These are phyloP conservation scores for Colletotrichum liriopes DNA, from an alignment of 2,329 filamentous ascomycete genomes.

Conservation along the genomic window DNA sequence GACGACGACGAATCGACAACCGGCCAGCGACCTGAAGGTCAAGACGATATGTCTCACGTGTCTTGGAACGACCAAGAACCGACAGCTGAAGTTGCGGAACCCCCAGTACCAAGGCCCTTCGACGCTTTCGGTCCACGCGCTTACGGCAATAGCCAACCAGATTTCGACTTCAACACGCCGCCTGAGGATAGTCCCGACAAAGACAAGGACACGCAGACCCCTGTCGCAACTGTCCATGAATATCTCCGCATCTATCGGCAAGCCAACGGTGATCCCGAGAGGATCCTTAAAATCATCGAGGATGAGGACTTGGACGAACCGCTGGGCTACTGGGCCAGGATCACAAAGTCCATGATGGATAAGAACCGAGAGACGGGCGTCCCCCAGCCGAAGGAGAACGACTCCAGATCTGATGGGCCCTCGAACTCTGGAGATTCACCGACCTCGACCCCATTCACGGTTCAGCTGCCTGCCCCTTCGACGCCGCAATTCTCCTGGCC, in stretches of 20 bases:
- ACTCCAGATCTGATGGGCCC: constrained; percentile 13
- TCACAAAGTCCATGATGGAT: constrained; percentile 56
- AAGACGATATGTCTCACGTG: constrained; percentile 22
- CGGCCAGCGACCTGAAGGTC: not conserved
- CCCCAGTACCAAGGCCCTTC: not conserved
- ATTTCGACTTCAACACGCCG: constrained; percentile 37
- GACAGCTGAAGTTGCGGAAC: constrained; percentile 4
- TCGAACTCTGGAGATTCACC: constrained; percentile 19
- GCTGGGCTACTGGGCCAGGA: constrained; percentile 72
- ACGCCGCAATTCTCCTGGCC: constrained; percentile 43
- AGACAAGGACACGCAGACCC: constrained; percentile 23
- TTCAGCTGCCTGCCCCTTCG: constrained; percentile 41
- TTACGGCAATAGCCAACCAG: not conserved
- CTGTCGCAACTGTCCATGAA: constrained; percentile 55
- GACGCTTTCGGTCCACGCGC: constrained; percentile 18
- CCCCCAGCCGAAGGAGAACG: constrained; percentile 22
- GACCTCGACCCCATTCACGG: not conserved
- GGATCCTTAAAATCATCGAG: constrained; percentile 73
- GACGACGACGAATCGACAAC: constrained; percentile 27
- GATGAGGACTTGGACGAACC: constrained; percentile 72
- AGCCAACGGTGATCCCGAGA: constrained; percentile 72
- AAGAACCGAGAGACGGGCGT: constrained; percentile 37
- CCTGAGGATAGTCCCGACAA: constrained; percentile 2
- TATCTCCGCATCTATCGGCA: constrained; percentile 72
- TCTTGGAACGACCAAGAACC: constrained; percentile 31